These are phyloP conservation scores for Gossypium herbaceum DNA, from an alignment of 345 rosid species.

Conservation along the genomic window DNA sequence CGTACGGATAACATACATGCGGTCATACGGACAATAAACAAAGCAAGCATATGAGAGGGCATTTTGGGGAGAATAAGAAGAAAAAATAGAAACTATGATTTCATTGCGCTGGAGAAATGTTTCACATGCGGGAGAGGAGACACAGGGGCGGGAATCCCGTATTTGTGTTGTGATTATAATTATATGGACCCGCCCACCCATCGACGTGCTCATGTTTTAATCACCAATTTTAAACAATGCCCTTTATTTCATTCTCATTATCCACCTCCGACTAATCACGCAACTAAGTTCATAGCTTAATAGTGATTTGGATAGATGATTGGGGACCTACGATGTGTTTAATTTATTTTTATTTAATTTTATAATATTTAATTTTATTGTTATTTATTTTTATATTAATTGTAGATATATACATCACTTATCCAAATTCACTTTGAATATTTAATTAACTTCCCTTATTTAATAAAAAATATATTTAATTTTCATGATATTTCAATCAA, in stretches of 20 bases:
- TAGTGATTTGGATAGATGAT: no score
- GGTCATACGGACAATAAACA: background rate
- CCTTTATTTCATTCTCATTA: no score
- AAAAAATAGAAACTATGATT: background rate
- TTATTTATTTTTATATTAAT: no score
- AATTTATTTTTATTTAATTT: no score
- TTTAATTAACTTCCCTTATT: no score
- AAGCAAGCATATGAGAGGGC: constrained; percentile 11
- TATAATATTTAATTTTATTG: no score
- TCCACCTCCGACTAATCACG: no score
- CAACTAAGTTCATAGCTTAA: no score
- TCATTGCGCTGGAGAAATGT: constrained; percentile 23
- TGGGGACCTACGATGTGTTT: no score
- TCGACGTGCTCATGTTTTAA: constrained; percentile 40
- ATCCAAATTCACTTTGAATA: rapidly evolving
- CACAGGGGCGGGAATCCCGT: constrained; percentile 23
- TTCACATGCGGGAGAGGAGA: constrained; percentile 17
- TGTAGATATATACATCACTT: rapidly evolving
- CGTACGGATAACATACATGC: background rate
- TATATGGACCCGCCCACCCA: background rate
- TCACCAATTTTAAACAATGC: constrained; percentile 11
- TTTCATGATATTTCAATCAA: no score
- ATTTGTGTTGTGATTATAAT: constrained; percentile 4
- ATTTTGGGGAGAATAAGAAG: constrained; percentile 14
- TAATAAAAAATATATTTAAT: no score